phyloP scores from a whole-genome alignment of 1,139 yeast species.

The Yamadazyma pseudoaaseri region DNA sequence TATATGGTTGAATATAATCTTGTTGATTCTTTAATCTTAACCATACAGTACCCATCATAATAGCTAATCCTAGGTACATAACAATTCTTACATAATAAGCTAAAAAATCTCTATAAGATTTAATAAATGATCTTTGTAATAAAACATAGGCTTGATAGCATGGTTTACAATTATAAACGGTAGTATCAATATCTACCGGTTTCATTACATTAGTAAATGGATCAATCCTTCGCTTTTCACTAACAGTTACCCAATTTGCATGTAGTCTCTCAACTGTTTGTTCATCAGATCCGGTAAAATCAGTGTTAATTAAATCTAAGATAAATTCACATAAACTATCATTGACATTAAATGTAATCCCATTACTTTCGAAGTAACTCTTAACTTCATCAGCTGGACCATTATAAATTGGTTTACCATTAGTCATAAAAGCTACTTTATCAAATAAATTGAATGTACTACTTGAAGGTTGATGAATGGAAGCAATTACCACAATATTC shows the following conservation, averaged over 20 bases:
- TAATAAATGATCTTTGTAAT: slow-evolving; percentile 23
- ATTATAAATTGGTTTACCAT: slow-evolving; percentile 29
- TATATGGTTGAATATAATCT: slow-evolving; percentile 33
- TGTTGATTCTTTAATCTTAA: slow-evolving; percentile 28
- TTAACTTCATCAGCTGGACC: slow-evolving; percentile 14
- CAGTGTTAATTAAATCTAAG: slow-evolving; percentile 33
- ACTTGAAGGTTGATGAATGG: slow-evolving; percentile 41
- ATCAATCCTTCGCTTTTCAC: neutral
- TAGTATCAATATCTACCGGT: neutral
- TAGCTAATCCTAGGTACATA: slow-evolving; percentile 39
- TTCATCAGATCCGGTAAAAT: slow-evolving; percentile 17
- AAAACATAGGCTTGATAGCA: slow-evolving; percentile 12
- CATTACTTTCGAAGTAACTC: slow-evolving; percentile 18
- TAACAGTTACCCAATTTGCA: slow-evolving; percentile 2
- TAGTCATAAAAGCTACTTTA: slow-evolving; percentile 25
- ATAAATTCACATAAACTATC: slow-evolving; percentile 31
- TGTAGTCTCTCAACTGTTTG: slow-evolving; percentile 5
- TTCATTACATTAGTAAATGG: neutral
- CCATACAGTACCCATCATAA: slow-evolving; percentile 45
- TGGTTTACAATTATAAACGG: neutral
- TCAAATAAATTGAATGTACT: slow-evolving; percentile 30
- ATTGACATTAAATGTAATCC: slow-evolving; percentile 18
- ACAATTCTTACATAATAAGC: slow-evolving; percentile 35
- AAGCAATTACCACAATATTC: slow-evolving; percentile 30
- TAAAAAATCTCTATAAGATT: slow-evolving; percentile 32